Conservation (phyloP, 2,329 filamentous ascomycete genomes). For the Colletotrichum somersetense region DNA sequence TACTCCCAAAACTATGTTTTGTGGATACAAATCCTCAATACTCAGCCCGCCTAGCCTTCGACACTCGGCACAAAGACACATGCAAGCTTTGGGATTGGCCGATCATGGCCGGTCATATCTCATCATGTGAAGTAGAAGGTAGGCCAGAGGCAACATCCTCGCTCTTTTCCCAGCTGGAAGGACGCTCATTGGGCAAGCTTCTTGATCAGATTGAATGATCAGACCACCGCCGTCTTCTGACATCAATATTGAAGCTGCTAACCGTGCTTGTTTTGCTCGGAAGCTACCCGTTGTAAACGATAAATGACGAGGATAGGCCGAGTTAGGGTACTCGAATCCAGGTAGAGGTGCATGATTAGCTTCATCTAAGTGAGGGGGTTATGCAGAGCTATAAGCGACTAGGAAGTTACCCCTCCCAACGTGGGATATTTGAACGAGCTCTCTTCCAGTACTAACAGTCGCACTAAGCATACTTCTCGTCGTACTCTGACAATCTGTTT, state of each 20-base stretch:
- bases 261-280: background rate
- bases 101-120: background rate
- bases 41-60: background rate
- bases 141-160: background rate
- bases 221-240: background rate
- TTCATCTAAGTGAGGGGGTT: constrained; percentile 34
- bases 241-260: background rate
- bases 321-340: constrained; percentile 5
- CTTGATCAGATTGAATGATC: background rate
- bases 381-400: constrained; percentile 5
- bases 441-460: background rate
- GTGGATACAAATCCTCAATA: background rate
- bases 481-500: too few species aligned
- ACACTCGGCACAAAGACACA: background rate
- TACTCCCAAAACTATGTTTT: background rate
- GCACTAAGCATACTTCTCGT: background rate
- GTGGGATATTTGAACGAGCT: constrained; percentile 12
- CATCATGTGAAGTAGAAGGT: background rate
- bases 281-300: background rate
- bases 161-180: background rate
- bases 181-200: background rate
- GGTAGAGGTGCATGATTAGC: constrained; percentile 33
- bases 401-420: constrained; percentile 20
- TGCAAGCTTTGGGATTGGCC: background rate
- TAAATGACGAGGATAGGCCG: constrained; percentile 12